Evolutionary conservation across 2,329 filamentous ascomycete species (phyloP).

Genomic region (Corinectria fuckeliana): DNA sequence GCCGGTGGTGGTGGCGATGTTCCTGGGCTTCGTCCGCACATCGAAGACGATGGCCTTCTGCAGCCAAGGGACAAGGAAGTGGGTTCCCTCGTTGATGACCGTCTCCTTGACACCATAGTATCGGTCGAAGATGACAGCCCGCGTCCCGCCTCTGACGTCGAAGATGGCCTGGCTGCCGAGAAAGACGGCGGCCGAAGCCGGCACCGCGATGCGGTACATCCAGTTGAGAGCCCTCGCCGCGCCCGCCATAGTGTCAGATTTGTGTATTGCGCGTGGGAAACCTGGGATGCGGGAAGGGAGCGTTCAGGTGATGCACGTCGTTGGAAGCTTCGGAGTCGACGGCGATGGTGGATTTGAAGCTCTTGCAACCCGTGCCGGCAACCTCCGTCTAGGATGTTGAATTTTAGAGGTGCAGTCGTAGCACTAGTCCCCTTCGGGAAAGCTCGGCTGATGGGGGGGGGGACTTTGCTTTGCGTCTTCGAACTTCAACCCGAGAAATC

Average conservation of each 20-base stretch:
- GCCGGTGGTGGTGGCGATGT: slow-evolving; percentile 96
- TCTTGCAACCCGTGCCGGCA: slow-evolving; percentile 31
- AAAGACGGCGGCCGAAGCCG: slow-evolving; percentile 71
- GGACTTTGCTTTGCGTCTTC: slow-evolving; percentile 34
- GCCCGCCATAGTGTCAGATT: slow-evolving; percentile 54
- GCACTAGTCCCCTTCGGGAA: slow-evolving; percentile 45
- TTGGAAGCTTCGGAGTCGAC: slow-evolving; percentile 37
- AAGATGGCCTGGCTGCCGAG: slow-evolving; percentile 83
- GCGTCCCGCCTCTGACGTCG: slow-evolving; percentile 93
- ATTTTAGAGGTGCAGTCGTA: slow-evolving; percentile 16
- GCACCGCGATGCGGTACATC: slow-evolving; percentile 74
- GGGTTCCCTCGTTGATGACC: slow-evolving; percentile 94
- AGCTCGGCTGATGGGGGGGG: slow-evolving; percentile 43
- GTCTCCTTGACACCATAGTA: slow-evolving; percentile 89
- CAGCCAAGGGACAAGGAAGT: slow-evolving; percentile 95
- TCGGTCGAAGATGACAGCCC: slow-evolving; percentile 98
- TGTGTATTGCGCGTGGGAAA: not conserved
- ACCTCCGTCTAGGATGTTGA: slow-evolving; percentile 27
- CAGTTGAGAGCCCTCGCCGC: slow-evolving; percentile 64
- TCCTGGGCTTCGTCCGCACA: slow-evolving; percentile 95
- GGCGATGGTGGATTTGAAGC: slow-evolving; percentile 38
- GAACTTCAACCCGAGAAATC: slow-evolving; percentile 37
- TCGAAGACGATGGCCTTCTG: slow-evolving; percentile 95
- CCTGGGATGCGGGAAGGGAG: slow-evolving; percentile 6
- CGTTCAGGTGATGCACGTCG: slow-evolving; percentile 16